Base-by-base conservation (phyloP, 352 stramenopile genomes). In the Blastocystis sp. region DNA sequence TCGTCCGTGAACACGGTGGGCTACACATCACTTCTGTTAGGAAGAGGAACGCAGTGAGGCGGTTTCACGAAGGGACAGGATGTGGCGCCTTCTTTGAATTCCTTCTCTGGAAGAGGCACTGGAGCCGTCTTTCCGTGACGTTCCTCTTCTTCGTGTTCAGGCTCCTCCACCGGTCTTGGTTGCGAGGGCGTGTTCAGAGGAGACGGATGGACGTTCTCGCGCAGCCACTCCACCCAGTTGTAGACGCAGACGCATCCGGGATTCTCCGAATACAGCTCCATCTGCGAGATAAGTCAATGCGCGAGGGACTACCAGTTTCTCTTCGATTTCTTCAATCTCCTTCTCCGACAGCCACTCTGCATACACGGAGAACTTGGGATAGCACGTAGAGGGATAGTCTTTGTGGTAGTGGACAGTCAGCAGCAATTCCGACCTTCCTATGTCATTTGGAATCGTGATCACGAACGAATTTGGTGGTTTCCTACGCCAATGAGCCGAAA, bases 151-250 rank as follows among this genome's bases (percentile, higher is more conserved):
- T 63, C 24, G 3, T 33, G 3, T 39, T 50, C 12, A n/a, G 31
- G 1, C 13, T 78, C 29, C n/a, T 79, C 67, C 21, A 16, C 45
- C 1, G 16, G 1, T 41, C 16, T 16, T 19, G 9, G 45, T 16
- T 6, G 6, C 6, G 45, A 55, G 16, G 45, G 16, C 45, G 16
- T 16, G 16, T 55, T 16, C 6, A 55, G 45, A 19, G 45, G 45
- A 6, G 45, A 19, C 1, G 79, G 67, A 35, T 77, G 63, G 24
- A 89, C 67, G 67, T 89, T 89, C 62, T 89, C 79, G 24, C 67
- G 37, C 37, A 89, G 55, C 79, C 79, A 89, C 31, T 80, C 79
- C 6, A 89, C 67, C 79, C 79, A 89, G 59, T 89, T 77, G 45
- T 89, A 89, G 12, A 89, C 67, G 66, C 62, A 29, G 33, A 89